Evolutionary conservation across 2,329 filamentous ascomycete species (phyloP), one percentile per base, ranked within the genome.

Genomic region (Aspergillus quadricinctus): DNA sequence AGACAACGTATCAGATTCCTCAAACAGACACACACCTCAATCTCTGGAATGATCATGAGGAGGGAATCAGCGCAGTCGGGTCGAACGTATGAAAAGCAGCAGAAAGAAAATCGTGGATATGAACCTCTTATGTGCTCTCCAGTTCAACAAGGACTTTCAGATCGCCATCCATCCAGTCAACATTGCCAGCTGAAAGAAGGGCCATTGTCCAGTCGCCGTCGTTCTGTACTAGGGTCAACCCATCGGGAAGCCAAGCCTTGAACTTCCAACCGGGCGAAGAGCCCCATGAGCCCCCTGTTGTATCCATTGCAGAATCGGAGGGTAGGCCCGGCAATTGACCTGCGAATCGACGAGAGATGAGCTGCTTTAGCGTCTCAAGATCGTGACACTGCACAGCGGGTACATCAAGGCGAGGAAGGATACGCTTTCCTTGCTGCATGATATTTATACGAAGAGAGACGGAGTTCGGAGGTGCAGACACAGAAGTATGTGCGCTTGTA

Each of bases 101-200:
- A 49, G 10, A 21, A 27, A 46, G 19, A 8, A 27, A 27, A 10
- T 7, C 23, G 14, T 52, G 21, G 46, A 37, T 48, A 55, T 57
- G 21, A 54, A 23, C 23, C 3, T 7, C 21, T 19, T 27, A 55
- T 4, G 49, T 37, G 21, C 55, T 61, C 31, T 64, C 68, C 41
- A 73, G 49, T 45, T 78, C 75, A 28, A 78, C 64, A 29, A 79
- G 60, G 54, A 79, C 71, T 51, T 70, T 74, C 55, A 79, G 57
- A 43, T 77, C 70, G 4, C 71, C 71, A 57, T 78, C 77, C 75
- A 79, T 77, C 77, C 77, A 79, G 29, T 78, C 77, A 2, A 77
- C 71, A 10, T 72, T 73, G 19, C 72, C 70, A 10, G 72, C 73
- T 4, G 74, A 72, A 31, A 77, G 61, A n/a, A 78, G 65, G 4